phyloP scores from a whole-genome alignment of 208 protist species.

The Novymonas esmeraldas region DNA sequence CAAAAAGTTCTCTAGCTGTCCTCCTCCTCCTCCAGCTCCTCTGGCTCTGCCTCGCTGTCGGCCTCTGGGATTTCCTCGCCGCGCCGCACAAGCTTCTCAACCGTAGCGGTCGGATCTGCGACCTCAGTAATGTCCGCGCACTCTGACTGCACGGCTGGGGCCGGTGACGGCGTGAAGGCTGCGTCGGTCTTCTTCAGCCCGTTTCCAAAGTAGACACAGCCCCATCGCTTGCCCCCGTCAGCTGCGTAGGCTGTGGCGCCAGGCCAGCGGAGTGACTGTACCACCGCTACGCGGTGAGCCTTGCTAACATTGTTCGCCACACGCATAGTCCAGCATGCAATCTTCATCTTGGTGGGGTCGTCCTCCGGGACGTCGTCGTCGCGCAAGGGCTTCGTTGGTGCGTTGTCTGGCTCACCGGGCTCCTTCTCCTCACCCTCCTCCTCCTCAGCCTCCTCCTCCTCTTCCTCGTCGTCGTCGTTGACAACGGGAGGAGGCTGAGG shows the following conservation, averaged over 20 bases:
- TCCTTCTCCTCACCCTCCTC: conserved; percentile 49
- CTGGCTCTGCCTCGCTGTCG: conserved; percentile 88
- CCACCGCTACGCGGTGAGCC: conserved; percentile 82
- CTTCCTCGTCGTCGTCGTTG: conserved; percentile 82
- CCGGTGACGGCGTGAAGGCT: conserved; percentile 83
- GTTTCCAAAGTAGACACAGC: conserved; percentile 90
- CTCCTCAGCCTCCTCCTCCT: conserved; percentile 49
- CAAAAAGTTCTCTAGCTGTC: conserved; percentile 40
- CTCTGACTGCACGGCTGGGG: conserved; percentile 80
- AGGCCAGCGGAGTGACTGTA: conserved; percentile 90
- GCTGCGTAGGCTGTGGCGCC: conserved; percentile 83
- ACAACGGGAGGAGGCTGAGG: conserved; percentile 82
- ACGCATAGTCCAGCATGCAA: conserved; percentile 80
- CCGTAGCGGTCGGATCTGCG: conserved; percentile 85
- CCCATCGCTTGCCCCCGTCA: conserved; percentile 79
- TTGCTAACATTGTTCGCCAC: conserved; percentile 84
- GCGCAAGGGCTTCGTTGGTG: conserved; percentile 70
- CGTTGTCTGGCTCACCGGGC: conserved; percentile 67
- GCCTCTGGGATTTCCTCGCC: conserved; percentile 86
- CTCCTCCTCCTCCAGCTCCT: conserved; percentile 76
- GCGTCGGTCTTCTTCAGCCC: conserved; percentile 89
- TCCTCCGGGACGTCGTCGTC: conserved; percentile 88
- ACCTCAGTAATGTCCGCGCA: conserved; percentile 82
- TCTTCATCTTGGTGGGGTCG: conserved; percentile 85
- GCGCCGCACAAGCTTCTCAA: conserved; percentile 91